Evolutionary conservation across 169 alveolate genomes (phyloP).

Genomic region (Plasmodium gallinaceum): DNA sequence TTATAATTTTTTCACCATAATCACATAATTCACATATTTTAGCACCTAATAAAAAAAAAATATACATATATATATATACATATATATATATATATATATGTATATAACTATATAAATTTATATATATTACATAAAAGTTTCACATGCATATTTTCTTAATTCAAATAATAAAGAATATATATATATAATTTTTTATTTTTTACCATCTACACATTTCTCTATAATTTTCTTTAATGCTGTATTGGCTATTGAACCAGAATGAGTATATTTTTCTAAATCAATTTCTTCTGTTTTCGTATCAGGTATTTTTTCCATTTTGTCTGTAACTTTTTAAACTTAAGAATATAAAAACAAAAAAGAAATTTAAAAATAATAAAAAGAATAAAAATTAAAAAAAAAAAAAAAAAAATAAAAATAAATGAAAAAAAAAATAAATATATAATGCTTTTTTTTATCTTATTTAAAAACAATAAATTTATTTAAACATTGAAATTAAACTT

Average conservation of each 20-base stretch:
- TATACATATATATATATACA: not conserved
- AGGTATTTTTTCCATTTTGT: conserved; percentile 53
- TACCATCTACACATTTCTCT: conserved; percentile 69
- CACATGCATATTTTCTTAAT: not conserved
- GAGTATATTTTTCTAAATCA: conserved; percentile 61
- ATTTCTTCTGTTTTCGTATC: conserved; percentile 52
- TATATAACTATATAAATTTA: not conserved
- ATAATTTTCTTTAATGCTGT: conserved; percentile 46
- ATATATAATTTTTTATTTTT: not conserved
- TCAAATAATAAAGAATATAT: not conserved
- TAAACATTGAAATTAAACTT: no score
- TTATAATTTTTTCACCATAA: conserved; percentile 56
- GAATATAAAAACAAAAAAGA: not conserved
- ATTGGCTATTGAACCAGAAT: conserved; percentile 64
- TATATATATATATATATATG: not conserved
- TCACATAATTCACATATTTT: conserved; percentile 46
- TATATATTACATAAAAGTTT: not conserved
- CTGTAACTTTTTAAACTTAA: not conserved
- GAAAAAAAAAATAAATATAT: no score
- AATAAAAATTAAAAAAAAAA: not conserved
- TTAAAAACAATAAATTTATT: no score
- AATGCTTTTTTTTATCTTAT: no score
- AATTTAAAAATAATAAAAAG: not conserved
- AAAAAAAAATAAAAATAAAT: no score
- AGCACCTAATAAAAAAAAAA: conserved; percentile 33